Conservation (phyloP, 2,329 filamentous ascomycete species). For the Botrytis galanthina region DNA sequence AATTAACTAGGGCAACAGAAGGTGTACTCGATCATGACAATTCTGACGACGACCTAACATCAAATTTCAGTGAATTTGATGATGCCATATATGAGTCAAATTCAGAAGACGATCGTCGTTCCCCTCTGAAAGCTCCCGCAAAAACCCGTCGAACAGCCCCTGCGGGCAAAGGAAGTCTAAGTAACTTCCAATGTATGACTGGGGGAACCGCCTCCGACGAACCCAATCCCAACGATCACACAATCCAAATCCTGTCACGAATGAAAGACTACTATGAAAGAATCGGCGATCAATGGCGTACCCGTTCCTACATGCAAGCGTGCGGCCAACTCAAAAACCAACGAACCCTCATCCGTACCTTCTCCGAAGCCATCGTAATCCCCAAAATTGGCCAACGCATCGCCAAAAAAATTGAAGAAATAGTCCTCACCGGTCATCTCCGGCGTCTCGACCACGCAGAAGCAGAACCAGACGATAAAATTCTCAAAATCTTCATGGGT, state of each 20-base stretch:
- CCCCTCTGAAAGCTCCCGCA: constrained; percentile 5
- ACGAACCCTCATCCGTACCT: constrained; percentile 60
- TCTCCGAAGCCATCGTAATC: constrained; percentile 65
- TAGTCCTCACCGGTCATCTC: constrained; percentile 70
- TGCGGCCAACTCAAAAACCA: constrained; percentile 72
- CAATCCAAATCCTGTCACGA: constrained; percentile 72
- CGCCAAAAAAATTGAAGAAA: constrained; percentile 86
- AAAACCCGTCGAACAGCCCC: constrained; percentile 9
- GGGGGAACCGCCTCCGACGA: constrained; percentile 46
- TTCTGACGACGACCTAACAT: constrained; percentile 5
- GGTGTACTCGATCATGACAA: constrained; percentile 9
- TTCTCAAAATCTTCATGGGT: constrained; percentile 67
- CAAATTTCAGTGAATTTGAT: constrained; percentile 2
- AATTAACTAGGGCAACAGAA: constrained; percentile 2
- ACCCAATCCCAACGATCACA: constrained; percentile 69
- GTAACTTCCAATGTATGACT: constrained; percentile 54
- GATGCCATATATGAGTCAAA: constrained; percentile 37
- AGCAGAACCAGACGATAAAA: constrained; percentile 61
- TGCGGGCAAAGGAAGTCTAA: constrained; percentile 38
- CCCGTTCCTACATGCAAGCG: constrained; percentile 71
- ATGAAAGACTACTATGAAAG: constrained; percentile 78
- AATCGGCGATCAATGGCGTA: constrained; percentile 75
- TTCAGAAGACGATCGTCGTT: constrained; percentile 39
- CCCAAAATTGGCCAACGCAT: constrained; percentile 69
- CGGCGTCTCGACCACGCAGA: constrained; percentile 69